Conservation (phyloP, 768 basidiomycete genomes). For the Piloderma croceum region DNA sequence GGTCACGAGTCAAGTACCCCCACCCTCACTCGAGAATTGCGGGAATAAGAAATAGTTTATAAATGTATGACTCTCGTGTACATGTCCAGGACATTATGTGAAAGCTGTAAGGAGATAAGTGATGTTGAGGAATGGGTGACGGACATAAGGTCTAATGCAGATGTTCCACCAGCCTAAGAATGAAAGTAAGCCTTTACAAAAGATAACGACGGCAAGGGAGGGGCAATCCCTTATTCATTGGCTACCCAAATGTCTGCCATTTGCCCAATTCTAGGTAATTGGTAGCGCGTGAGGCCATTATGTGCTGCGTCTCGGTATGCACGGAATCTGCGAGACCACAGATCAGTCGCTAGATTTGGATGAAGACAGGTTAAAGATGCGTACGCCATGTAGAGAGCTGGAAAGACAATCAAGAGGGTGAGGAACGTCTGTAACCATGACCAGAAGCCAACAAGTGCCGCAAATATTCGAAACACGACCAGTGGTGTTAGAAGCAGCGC, state of each 20-base stretch:
- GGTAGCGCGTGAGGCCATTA: constrained; percentile 49
- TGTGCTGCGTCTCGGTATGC: constrained; percentile 51
- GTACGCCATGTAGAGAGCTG: constrained; percentile 52
- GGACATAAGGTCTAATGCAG: not conserved
- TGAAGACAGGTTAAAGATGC: constrained; percentile 18
- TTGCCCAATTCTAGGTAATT: constrained; percentile 57
- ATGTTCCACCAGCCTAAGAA: no score
- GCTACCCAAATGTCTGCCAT: constrained; percentile 65
- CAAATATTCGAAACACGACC: constrained; percentile 48
- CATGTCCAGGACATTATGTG: no score
- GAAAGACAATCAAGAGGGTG: constrained; percentile 39
- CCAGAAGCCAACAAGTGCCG: constrained; percentile 48
- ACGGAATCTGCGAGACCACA: constrained; percentile 31
- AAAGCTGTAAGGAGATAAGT: no score
- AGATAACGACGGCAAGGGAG: constrained; percentile 11
- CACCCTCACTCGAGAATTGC: no score
- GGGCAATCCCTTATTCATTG: constrained; percentile 43
- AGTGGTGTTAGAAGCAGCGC: constrained; percentile 65
- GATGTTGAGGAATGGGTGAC: not conserved
- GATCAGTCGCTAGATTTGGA: constrained; percentile 9
- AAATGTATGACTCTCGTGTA: constrained; percentile 5
- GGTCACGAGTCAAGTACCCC: no score
- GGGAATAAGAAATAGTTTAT: not conserved
- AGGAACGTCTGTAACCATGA: constrained; percentile 45
- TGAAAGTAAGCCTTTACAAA: no score